Conservation (phyloP, 176 grass and related monocot species). For the Rhynchospora breviuscula region DNA sequence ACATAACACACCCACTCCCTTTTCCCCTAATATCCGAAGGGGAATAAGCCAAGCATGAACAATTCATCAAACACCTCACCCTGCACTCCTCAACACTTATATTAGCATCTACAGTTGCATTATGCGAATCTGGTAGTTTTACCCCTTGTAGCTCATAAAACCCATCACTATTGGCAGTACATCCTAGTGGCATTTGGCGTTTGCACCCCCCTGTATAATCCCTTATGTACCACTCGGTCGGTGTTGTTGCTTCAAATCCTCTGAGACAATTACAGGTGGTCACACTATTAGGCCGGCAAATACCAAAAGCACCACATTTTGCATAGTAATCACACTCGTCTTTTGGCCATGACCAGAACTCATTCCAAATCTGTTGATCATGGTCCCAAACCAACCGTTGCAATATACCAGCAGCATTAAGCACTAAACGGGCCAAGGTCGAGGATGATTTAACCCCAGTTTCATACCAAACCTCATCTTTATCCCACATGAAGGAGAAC, state of each 20-base stretch:
- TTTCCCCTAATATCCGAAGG: conserved; percentile 21
- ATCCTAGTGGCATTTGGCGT: not conserved
- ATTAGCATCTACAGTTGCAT: not conserved
- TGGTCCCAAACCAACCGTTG: conserved; percentile 35
- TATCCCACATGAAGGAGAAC: not conserved
- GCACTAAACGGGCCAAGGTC: conserved; percentile 27
- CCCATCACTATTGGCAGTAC: not conserved
- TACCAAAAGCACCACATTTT: conserved; percentile 34
- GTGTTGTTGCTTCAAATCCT: conserved; percentile 13
- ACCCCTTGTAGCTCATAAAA: conserved; percentile 27
- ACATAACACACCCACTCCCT: conserved; percentile 41
- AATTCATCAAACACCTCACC: conserved; percentile 1
- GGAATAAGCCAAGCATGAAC: conserved; percentile 5
- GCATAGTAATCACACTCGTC: conserved; percentile 34
- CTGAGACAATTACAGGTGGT: conserved; percentile 26
- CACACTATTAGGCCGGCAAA: conserved; percentile 24
- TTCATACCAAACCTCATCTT: conserved; percentile 33
- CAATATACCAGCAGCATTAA: conserved; percentile 30
- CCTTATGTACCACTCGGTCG: conserved; percentile 32
- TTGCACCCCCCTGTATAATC: conserved; percentile 37
- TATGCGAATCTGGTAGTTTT: conserved; percentile 39
- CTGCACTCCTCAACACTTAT: not conserved
- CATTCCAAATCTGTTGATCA: not conserved
- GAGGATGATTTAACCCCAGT: conserved; percentile 14
- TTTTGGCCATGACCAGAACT: conserved; percentile 26